Conservation (phyloP, 352 stramenopile genomes). For the Globisporangium uncinulatum region DNA sequence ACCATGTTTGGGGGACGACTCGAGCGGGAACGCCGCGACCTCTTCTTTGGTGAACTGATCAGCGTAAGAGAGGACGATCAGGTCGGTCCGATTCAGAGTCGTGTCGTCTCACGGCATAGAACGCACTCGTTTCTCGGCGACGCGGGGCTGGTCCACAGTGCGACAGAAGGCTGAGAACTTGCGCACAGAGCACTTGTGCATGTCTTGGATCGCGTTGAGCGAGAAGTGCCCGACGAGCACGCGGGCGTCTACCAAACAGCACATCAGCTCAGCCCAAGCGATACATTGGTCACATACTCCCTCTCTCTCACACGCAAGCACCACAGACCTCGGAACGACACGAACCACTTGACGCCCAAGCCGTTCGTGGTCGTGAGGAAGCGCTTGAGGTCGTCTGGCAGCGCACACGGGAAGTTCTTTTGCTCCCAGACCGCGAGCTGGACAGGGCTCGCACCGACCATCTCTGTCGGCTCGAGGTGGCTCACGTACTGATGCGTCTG, state of each 20-base stretch:
- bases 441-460: conserved; percentile 36
- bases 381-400: conserved; percentile 61
- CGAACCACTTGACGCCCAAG: conserved; percentile 70
- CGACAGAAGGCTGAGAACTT: conserved; percentile 35
- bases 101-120: neutral
- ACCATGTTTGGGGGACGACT: conserved; percentile 54
- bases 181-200: conserved; percentile 34
- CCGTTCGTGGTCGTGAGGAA: conserved; percentile 71
- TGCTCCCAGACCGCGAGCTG: conserved; percentile 68
- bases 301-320: neutral
- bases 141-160: conserved; percentile 26
- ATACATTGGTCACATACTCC: too few species aligned
- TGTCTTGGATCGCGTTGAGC: conserved; percentile 54
- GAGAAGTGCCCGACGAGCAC: conserved; percentile 61
- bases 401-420: conserved; percentile 46
- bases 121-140: conserved; percentile 20
- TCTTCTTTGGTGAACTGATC: conserved; percentile 17
- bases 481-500: conserved; percentile 49
- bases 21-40: conserved; percentile 39
- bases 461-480: conserved; percentile 45
- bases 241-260: conserved; percentile 19
- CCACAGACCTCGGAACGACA: conserved; percentile 32
- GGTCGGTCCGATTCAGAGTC: neutral
- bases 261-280: too few species aligned
- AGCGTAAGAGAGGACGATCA: neutral